Conservation (phyloP, 208 protist genomes). For the Trypanosoma brucei region DNA sequence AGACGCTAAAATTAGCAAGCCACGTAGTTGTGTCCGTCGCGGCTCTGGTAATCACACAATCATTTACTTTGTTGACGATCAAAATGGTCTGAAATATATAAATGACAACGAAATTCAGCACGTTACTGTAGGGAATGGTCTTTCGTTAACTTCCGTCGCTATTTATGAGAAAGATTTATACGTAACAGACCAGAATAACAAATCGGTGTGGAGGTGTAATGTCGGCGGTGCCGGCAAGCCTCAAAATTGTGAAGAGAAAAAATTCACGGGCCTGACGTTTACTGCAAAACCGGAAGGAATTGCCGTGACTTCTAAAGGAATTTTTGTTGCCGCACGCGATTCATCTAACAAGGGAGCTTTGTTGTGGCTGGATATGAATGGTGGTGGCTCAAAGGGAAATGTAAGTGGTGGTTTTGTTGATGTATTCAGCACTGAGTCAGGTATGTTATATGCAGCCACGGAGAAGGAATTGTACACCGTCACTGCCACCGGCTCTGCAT, state of each 20-base stretch:
- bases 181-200: slow-evolving; percentile 14
- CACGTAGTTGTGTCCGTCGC: slow-evolving; percentile 1
- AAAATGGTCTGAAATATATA: slow-evolving; percentile 15
- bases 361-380: slow-evolving; percentile 2
- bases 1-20: slow-evolving; percentile 1
- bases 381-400: background rate
- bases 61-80: slow-evolving; percentile 25
- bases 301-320: slow-evolving; percentile 17
- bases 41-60: background rate
- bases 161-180: slow-evolving; percentile 26
- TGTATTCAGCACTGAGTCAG: slow-evolving; percentile 1
- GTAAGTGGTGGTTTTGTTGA: background rate
- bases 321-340: slow-evolving; percentile 19
- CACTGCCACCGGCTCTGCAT: background rate
- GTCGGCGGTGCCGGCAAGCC: slow-evolving; percentile 11
- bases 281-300: slow-evolving; percentile 11
- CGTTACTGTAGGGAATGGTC: background rate
- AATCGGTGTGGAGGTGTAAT: slow-evolving; percentile 23
- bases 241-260: background rate
- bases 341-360: background rate
- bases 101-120: too few species aligned
- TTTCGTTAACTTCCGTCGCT: slow-evolving; percentile 26
- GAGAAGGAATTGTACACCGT: slow-evolving; percentile 27
- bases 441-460: slow-evolving; percentile 20
- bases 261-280: slow-evolving; percentile 10